phyloP scores from a whole-genome alignment of 345 rosid genomes.

The Bretschneidera sinensis region DNA sequence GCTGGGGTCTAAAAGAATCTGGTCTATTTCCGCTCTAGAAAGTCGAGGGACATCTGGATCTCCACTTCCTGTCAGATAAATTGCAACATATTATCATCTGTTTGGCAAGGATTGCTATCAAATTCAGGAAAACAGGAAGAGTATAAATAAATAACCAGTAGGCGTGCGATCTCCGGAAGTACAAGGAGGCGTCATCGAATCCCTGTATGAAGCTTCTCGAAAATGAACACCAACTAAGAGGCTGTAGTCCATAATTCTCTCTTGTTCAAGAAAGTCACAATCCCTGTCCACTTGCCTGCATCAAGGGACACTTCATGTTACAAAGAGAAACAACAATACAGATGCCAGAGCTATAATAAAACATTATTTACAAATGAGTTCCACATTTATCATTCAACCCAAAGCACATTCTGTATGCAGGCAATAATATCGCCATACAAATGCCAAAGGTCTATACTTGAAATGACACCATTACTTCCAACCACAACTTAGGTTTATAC shows the following conservation, averaged over 20 bases:
- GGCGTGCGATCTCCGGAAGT: slow-evolving; percentile 54
- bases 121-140: slow-evolving; percentile 9
- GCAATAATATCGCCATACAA: not conserved
- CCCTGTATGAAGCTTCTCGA: slow-evolving; percentile 43
- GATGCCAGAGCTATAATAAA: not conserved
- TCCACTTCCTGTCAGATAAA: slow-evolving; percentile 36
- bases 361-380: not conserved
- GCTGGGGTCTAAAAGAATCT: slow-evolving; percentile 50
- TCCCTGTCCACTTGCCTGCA: slow-evolving; percentile 95
- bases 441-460: slow-evolving; percentile 17
- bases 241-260: slow-evolving; percentile 97
- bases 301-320: not conserved
- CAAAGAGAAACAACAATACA: not conserved
- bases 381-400: not conserved
- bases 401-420: not conserved
- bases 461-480: too few relatives aligned
- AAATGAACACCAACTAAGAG: slow-evolving; percentile 88
- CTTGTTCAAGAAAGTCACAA: slow-evolving; percentile 90
- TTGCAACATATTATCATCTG: slow-evolving; percentile 4
- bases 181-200: slow-evolving; percentile 40
- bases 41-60: slow-evolving; percentile 43
- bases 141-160: slow-evolving; percentile 39
- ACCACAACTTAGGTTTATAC: too few relatives aligned
- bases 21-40: slow-evolving; percentile 54
- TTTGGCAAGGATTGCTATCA: slow-evolving; percentile 17